Evolutionary conservation across 164 flowering plant species (phyloP), one percentile per base, ranked within the genome.

Genomic region (Magnolia changhungtana): DNA sequence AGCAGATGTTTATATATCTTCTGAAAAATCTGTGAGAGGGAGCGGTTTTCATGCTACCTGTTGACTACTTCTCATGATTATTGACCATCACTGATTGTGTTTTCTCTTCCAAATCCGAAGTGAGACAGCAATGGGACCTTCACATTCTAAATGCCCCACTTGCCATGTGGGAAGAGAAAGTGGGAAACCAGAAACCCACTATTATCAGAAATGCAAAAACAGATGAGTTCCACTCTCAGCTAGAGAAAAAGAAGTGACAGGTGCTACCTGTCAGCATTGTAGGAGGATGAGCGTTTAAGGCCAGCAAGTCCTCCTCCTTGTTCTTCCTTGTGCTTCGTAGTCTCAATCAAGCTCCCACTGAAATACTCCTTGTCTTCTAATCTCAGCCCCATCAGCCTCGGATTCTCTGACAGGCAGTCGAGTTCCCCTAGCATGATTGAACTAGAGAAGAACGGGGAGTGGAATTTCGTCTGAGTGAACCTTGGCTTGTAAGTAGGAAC

Each of bases 351-450:
- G 84, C 97, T 94, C 67, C 97, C 98, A 82, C 98, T 94, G 75
- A 96, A 93, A 79, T 93, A 93, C 77, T 92, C 99, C 77, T 94
- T 92, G 68, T 91, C 96, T 78, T 94, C 97, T 78, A 94, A 49
- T 78, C 85, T 89, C 81, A 90, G 69, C 27, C 93, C 85, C 91
- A 86, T 85, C 67, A 87, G 45, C 78, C 89, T 86, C 3, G 97
- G 90, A 82, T 88, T 91, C 50, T 90, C 95, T 2, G 90, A 78
- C 52, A 91, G 61, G 76, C 89, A 84, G 73, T 96, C 97, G 67
- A 89, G 81, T 76, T 92, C 98, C 72, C 96, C 95, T 66, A 90
- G 71, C 91, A 89, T 84, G 49, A 88, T 67, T 8, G 95, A 87
- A 74, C 84, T 85, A 24, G 99, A 93, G 78, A 86, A 85, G 61